A percentile compares a stretch with the other conserved stretches of the same genome.
Evolutionary conservation across 2,329 filamentous ascomycete genomes (phyloP).

Genomic region (Sarocladiaceae sp.): DNA sequence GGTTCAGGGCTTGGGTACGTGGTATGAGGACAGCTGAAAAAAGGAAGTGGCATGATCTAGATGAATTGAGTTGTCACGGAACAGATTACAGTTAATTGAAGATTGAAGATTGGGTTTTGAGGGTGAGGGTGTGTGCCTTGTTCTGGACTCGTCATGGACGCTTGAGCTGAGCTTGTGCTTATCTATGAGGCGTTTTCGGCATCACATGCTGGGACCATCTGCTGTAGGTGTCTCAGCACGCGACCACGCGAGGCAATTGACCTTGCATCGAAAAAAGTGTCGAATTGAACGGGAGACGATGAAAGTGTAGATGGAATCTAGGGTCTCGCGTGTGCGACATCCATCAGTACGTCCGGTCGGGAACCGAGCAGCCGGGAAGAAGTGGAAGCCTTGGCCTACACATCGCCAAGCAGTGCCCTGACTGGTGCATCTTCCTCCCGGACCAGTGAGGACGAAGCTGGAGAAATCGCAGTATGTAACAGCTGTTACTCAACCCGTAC

Average conservation of each 20-base stretch:
- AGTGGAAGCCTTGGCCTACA: not conserved
- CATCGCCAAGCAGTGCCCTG: not conserved
- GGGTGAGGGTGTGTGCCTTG: not conserved
- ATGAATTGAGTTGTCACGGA: too few relatives aligned
- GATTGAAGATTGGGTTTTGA: too few relatives aligned
- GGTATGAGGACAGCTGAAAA: too few relatives aligned
- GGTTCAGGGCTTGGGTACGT: too few relatives aligned
- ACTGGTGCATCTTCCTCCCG: not conserved
- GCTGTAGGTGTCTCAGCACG: not conserved
- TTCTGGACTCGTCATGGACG: slow-evolving; percentile 1
- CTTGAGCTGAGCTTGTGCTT: not conserved
- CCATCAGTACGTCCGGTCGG: not conserved
- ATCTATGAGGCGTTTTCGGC: slow-evolving; percentile 5
- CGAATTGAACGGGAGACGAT: too few relatives aligned
- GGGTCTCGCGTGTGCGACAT: too few relatives aligned
- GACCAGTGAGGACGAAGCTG: not conserved
- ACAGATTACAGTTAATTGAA: too few relatives aligned
- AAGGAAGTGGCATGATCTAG: too few relatives aligned
- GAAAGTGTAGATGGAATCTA: too few relatives aligned
- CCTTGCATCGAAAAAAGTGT: too few relatives aligned
- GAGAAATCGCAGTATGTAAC: not conserved
- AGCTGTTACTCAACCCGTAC: not conserved
- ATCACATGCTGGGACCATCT: not conserved
- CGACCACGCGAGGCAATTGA: too few relatives aligned
- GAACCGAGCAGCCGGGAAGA: not conserved